These are phyloP conservation scores for Nemania abortiva DNA, from an alignment of 2,329 filamentous ascomycete species.

Conservation along the genomic window DNA sequence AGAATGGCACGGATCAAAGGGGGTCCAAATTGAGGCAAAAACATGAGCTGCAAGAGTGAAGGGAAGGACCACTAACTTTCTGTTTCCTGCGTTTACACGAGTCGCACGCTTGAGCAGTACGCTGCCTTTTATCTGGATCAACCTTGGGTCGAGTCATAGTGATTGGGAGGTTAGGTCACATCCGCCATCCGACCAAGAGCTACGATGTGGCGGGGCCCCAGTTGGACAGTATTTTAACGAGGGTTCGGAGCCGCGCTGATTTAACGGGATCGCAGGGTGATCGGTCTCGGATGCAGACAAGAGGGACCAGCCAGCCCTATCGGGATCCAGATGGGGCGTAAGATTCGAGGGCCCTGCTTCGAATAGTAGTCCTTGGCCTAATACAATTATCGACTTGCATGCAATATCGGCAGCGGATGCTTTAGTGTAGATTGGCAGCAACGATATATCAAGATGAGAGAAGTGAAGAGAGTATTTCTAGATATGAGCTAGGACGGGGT, in stretches of 20 bases:
- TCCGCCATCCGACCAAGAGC: constrained; percentile 52
- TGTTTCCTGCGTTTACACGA: constrained; percentile 75
- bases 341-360: constrained; percentile 41
- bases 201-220: constrained; percentile 46
- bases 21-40: not conserved
- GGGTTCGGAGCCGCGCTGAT: constrained; percentile 48
- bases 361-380: constrained; percentile 40
- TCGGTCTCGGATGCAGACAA: constrained; percentile 52
- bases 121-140: constrained; percentile 69
- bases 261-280: constrained; percentile 44
- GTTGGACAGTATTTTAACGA: constrained; percentile 45
- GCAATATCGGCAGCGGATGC: constrained; percentile 42
- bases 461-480: constrained; percentile 15
- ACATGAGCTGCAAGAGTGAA: not conserved
- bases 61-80: constrained; percentile 63
- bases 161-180: constrained; percentile 49
- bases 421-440: constrained; percentile 15
- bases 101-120: constrained; percentile 73
- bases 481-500: constrained; percentile 11
- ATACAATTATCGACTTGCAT: constrained; percentile 44
- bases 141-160: constrained; percentile 66
- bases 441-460: constrained; percentile 11
- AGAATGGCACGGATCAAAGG: constrained; percentile 11
- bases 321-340: constrained; percentile 45
- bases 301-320: constrained; percentile 49